Evolutionary conservation across 2,329 filamentous ascomycete species (phyloP), one percentile per base, ranked within the genome.

Genomic region (Aspergillus calidoustus): DNA sequence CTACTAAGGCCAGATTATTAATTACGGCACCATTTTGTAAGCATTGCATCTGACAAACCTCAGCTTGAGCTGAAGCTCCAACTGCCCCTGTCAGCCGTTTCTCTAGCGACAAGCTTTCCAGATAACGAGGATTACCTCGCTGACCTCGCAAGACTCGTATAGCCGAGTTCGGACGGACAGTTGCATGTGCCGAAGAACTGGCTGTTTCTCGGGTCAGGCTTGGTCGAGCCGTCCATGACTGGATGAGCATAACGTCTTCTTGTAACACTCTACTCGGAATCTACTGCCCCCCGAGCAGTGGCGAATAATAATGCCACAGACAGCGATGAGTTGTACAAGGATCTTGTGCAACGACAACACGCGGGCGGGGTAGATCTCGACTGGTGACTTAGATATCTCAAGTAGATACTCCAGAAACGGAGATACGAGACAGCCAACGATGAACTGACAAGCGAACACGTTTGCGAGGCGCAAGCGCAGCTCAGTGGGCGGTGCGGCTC

Each of bases 401-500:
- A 25, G 19, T 19, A 19, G 28, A 31, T 30, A 51, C 13, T 25
- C 28, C 23, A 44, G 17, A 22, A 25, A 56, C 13, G 25, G 2
- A 28, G 25, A 28, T 28, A 56, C 28, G 43, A 30, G 46, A 23
- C 19, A n/a, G 28, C 31, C 54, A 49, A 56, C 44, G 28, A 22
- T 19, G 22, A 15, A 41, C 22, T 48, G 31, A 30, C 34, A 49
- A 34, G 11, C 6, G 46, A 22, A 57, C 54, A 57, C 54, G 54
- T 57, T 28, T 50, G 46, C n/a, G 44, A 50, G 30, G 54, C 44
- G 54, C 47, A 57, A 50, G 22, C 43, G 13, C 44, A 44, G 44
- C 43, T 47, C 44, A 53, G 28, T 46, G 54, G 54, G 54, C 54
- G n/a, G 54, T 57, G 54, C 46, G 54, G 54, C 46, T 50, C 38